phyloP scores from a whole-genome alignment of 108 stramenopile species.

The Conticribra guillardii region DNA sequence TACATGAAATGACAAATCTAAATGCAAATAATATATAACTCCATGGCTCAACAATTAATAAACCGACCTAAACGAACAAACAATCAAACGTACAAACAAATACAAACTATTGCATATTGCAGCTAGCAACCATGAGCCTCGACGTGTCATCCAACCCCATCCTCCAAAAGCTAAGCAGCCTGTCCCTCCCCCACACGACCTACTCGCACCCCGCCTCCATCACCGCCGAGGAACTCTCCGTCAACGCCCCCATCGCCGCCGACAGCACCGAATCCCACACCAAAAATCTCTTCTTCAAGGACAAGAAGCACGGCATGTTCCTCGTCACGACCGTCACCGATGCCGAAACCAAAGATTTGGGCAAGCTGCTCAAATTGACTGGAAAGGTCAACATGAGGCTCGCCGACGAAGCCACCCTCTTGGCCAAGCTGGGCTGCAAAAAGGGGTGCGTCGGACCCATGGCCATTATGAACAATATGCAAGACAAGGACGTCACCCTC shows the following conservation, averaged over 20 bases:
- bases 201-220: slow-evolving; percentile 68
- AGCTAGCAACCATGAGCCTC: neutral
- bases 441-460: slow-evolving; percentile 91
- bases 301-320: slow-evolving; percentile 91
- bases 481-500: slow-evolving; percentile 71
- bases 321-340: slow-evolving; percentile 61
- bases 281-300: slow-evolving; percentile 90
- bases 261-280: slow-evolving; percentile 73
- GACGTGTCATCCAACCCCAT: slow-evolving; percentile 67
- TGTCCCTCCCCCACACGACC: slow-evolving; percentile 56
- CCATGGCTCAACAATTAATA: too few species aligned
- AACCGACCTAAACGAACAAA: too few species aligned
- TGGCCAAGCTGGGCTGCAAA: slow-evolving; percentile 72
- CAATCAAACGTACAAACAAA: too few species aligned
- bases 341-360: slow-evolving; percentile 87
- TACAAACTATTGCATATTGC: too few species aligned
- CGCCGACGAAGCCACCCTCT: slow-evolving; percentile 72
- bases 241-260: slow-evolving; percentile 69
- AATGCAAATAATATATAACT: too few species aligned
- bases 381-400: slow-evolving; percentile 93
- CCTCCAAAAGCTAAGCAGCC: slow-evolving; percentile 60
- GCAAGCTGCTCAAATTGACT: slow-evolving; percentile 73
- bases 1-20: too few species aligned
- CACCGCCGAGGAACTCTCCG: slow-evolving; percentile 82
- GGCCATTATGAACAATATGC: slow-evolving; percentile 75